A percentile compares a stretch with the other conserved stretches of the same genome.
These are phyloP conservation scores for Wallemia ichthyophaga DNA, from an alignment of 1,284 basidiomycete genomes.

Conservation along the genomic window DNA sequence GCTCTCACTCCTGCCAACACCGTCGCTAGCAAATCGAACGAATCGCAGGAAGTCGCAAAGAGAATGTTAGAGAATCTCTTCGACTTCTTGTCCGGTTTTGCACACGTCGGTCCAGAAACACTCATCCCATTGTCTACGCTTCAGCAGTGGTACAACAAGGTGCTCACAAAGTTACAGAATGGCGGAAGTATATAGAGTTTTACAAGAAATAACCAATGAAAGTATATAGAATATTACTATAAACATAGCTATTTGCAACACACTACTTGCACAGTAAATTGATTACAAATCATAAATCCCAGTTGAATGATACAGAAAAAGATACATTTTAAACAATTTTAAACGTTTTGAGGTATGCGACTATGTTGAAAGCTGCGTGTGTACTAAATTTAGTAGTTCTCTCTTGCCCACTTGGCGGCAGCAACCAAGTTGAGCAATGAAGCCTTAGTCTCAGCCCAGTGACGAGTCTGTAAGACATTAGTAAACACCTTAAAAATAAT, in stretches of 20 bases:
- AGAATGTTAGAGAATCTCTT: constrained; percentile 25
- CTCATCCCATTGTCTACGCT: constrained; percentile 43
- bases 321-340: not conserved
- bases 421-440: constrained; percentile 65
- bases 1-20: constrained; percentile 19
- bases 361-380: not conserved
- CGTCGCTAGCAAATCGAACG: constrained; percentile 9
- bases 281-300: not conserved
- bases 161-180: constrained; percentile 36
- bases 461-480: constrained; percentile 49
- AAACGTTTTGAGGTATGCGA: not conserved
- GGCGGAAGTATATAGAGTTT: constrained; percentile 20
- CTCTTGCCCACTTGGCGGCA: constrained; percentile 69
- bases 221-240: not conserved
- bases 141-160: constrained; percentile 50
- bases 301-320: not conserved
- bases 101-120: constrained; percentile 27
- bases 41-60: constrained; percentile 14
- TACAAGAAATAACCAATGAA: not conserved
- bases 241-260: too few species aligned
- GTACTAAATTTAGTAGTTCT: constrained; percentile 24
- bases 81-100: constrained; percentile 55
- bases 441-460: constrained; percentile 78
- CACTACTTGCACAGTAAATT: too few species aligned
- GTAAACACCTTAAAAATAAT: constrained; percentile 21